phyloP scores from a whole-genome alignment of 768 basidiomycete genomes.

The Rhizopogon sp. region DNA sequence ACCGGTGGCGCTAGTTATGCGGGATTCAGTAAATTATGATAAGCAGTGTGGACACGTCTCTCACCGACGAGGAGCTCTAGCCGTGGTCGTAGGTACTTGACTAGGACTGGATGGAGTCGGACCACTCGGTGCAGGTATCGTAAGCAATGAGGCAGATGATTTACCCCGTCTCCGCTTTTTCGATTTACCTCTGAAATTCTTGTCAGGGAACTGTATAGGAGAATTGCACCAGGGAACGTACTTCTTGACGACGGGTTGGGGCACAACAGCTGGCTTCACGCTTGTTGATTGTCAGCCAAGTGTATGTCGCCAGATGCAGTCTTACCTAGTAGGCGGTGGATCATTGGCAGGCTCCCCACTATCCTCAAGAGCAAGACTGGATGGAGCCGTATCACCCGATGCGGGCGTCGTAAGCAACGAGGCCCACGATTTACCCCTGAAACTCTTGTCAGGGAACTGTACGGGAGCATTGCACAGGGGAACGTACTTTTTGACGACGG shows the following conservation, averaged over 20 bases:
- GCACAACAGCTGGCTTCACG: too few species aligned
- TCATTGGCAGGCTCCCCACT: too few species aligned
- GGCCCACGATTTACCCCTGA: background rate
- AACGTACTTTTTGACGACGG: background rate
- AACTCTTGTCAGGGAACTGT: background rate
- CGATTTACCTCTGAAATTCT: too few species aligned
- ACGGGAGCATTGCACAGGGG: background rate
- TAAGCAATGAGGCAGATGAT: conserved; percentile 14
- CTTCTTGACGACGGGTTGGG: too few species aligned
- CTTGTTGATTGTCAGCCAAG: too few species aligned
- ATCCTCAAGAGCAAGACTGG: too few species aligned
- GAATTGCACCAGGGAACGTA: too few species aligned
- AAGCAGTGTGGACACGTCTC: background rate
- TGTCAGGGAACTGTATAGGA: too few species aligned
- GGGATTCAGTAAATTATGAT: background rate
- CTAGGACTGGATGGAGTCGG: background rate
- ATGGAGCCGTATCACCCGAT: too few species aligned
- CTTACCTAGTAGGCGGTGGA: too few species aligned
- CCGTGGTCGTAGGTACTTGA: background rate
- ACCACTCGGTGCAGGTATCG: background rate
- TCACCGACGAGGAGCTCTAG: conserved; percentile 5
- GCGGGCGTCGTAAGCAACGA: too few species aligned
- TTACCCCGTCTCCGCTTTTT: background rate
- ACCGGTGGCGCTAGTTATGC: conserved; percentile 13
- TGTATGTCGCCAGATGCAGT: too few species aligned